phyloP scores from a whole-genome alignment of 192 early-diverging fungal genomes.

The Coemansia sp. region DNA sequence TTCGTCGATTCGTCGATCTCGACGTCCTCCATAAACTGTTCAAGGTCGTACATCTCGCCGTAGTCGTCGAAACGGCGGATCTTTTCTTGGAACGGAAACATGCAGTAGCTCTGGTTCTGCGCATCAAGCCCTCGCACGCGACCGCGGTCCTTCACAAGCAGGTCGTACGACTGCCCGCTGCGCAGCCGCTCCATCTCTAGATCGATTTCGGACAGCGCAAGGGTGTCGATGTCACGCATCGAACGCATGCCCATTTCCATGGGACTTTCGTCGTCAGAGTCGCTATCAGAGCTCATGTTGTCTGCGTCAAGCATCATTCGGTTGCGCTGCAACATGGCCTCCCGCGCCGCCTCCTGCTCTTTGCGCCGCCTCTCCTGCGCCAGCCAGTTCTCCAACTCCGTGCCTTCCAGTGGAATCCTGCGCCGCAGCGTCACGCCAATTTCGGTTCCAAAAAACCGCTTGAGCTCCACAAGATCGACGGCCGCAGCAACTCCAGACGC shows the following conservation, averaged over 20 bases:
- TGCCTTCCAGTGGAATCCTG: conserved; percentile 81
- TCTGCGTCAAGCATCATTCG: conserved; percentile 79
- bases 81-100: conserved; percentile 86
- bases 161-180: conserved; percentile 66
- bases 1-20: conserved; percentile 39
- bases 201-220: conserved; percentile 47
- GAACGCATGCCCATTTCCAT: conserved; percentile 29
- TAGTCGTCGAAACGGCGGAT: conserved; percentile 90
- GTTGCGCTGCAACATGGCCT: conserved; percentile 62
- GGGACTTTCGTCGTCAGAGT: conserved; percentile 31
- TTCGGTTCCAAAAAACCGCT: conserved; percentile 26
- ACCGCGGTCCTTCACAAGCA: conserved; percentile 79
- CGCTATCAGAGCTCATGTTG: conserved; percentile 55
- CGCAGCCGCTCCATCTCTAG: conserved; percentile 54
- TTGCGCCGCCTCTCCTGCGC: conserved; percentile 61
- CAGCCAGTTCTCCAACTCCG: conserved; percentile 73
- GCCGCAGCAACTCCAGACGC: background rate
- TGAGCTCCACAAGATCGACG: conserved; percentile 23
- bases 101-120: conserved; percentile 75
- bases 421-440: conserved; percentile 52
- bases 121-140: conserved; percentile 73
- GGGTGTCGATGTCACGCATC: conserved; percentile 58
- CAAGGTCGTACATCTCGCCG: conserved; percentile 76
- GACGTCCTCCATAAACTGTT: conserved; percentile 53
- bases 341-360: conserved; percentile 76